phyloP scores from a whole-genome alignment of 2,329 filamentous ascomycete genomes.

The Colletotrichum orchidophilum region DNA sequence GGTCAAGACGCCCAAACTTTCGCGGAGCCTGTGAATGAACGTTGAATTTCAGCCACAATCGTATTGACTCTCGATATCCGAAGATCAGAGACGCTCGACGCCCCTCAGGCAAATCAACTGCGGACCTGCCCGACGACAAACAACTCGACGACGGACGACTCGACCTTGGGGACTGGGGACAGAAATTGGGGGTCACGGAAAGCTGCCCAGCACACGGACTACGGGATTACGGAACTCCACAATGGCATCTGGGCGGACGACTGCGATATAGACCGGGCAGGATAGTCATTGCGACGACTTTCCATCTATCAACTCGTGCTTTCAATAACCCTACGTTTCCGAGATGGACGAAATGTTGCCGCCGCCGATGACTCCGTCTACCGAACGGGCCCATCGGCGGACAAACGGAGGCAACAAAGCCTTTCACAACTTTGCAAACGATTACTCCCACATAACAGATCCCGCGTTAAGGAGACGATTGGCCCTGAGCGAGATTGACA shows the following conservation, averaged over 20 bases:
- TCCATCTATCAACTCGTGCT: not conserved
- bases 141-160: not conserved
- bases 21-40: not conserved
- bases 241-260: conserved; percentile 22
- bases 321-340: not conserved
- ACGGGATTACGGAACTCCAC: not conserved
- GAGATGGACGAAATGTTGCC: conserved; percentile 50
- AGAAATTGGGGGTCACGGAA: not conserved
- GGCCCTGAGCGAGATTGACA: conserved; percentile 82
- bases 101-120: not conserved
- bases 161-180: not conserved
- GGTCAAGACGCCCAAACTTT: not conserved
- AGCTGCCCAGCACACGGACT: not conserved
- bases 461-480: conserved; percentile 80
- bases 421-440: conserved; percentile 80
- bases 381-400: conserved; percentile 41
- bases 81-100: not conserved
- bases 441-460: conserved; percentile 72
- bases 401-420: conserved; percentile 73
- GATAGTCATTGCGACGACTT: conserved; percentile 10
- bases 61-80: not conserved
- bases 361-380: conserved; percentile 48
- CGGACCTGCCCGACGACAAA: not conserved
- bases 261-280: conserved; percentile 24
- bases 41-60: conserved; percentile 2